A percentile compares a stretch with the other conserved stretches of the same genome.
These are phyloP conservation scores for Phytopythium oedochilum DNA, from an alignment of 352 stramenopile species.

Conservation along the genomic window DNA sequence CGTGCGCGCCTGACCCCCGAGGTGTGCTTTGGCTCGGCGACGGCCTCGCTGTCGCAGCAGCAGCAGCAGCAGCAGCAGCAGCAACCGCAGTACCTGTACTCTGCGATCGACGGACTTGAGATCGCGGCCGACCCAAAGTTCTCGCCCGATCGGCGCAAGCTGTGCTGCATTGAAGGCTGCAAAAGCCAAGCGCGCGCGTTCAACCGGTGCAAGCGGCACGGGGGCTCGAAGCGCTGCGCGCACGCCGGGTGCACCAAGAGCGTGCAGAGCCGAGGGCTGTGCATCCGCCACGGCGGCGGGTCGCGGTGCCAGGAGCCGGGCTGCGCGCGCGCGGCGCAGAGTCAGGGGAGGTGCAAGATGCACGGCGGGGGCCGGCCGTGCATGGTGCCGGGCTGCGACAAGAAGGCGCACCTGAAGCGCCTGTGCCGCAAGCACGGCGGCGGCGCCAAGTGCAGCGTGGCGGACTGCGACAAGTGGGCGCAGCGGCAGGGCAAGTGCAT, in stretches of 20 bases:
- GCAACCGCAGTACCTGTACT: neutral
- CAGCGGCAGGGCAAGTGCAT: constrained; percentile 84
- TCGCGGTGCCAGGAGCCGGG: constrained; percentile 64
- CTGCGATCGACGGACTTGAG: neutral
- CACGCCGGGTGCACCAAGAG: constrained; percentile 70
- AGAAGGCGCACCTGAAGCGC: constrained; percentile 79
- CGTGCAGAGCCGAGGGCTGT: constrained; percentile 65
- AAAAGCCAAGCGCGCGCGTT: constrained; percentile 78
- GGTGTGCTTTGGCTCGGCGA: neutral
- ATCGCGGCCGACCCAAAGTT: constrained; percentile 13
- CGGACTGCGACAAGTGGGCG: constrained; percentile 77
- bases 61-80: constrained; percentile 1
- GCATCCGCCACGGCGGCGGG: constrained; percentile 67
- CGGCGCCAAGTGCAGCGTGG: constrained; percentile 63
- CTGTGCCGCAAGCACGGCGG: constrained; percentile 82
- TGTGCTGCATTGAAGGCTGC: constrained; percentile 72
- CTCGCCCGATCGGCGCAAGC: constrained; percentile 63
- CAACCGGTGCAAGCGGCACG: constrained; percentile 83
- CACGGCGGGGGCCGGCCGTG: constrained; percentile 48
- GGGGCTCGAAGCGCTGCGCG: constrained; percentile 80
- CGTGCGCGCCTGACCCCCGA: neutral
- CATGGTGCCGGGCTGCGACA: constrained; percentile 65
- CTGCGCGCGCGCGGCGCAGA: constrained; percentile 57
- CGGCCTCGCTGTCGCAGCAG: neutral
- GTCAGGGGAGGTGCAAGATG: constrained; percentile 65